Evolutionary conservation across 1,284 basidiomycete genomes (phyloP).

Genomic region (Ustanciosporium gigantosporum): DNA sequence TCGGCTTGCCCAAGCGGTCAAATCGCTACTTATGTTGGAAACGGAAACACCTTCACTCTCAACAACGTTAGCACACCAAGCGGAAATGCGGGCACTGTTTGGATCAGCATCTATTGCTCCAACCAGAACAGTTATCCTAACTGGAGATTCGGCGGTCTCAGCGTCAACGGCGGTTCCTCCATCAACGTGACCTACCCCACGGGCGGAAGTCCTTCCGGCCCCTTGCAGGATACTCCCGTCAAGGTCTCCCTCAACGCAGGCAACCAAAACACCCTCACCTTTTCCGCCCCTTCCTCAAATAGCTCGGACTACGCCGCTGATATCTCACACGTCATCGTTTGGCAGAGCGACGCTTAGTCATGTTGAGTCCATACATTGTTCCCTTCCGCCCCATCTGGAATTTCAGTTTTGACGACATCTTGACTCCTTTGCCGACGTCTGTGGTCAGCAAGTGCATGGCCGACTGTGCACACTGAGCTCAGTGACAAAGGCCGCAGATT

Average conservation of each 20-base stretch:
- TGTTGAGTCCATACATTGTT: too few relatives aligned
- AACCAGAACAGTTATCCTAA: constrained; percentile 8
- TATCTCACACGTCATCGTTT: constrained; percentile 17
- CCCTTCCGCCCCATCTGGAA: too few relatives aligned
- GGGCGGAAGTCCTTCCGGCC: constrained; percentile 6
- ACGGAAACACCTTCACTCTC: constrained; percentile 7
- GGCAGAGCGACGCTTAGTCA: constrained; percentile 12
- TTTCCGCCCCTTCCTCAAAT: not conserved
- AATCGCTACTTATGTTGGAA: constrained; percentile 15
- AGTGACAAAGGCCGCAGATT: too few relatives aligned
- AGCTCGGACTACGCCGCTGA: constrained; percentile 9
- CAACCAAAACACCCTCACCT: constrained; percentile 9
- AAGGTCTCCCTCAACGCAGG: constrained; percentile 11
- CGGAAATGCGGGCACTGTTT: constrained; percentile 5
- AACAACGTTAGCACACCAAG: constrained; percentile 9
- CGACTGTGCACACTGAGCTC: too few relatives aligned
- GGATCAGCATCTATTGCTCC: constrained; percentile 14
- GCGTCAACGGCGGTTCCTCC: not conserved
- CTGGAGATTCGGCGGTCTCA: constrained; percentile 11
- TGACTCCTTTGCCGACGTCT: too few relatives aligned
- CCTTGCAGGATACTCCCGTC: constrained; percentile 14
- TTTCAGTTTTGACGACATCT: too few relatives aligned
- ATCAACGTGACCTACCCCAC: constrained; percentile 9
- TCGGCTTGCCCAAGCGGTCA: constrained; percentile 6
- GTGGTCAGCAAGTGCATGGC: too few relatives aligned